phyloP scores from a whole-genome alignment of 78 protist genomes.

The Isochrysis galbana region DNA sequence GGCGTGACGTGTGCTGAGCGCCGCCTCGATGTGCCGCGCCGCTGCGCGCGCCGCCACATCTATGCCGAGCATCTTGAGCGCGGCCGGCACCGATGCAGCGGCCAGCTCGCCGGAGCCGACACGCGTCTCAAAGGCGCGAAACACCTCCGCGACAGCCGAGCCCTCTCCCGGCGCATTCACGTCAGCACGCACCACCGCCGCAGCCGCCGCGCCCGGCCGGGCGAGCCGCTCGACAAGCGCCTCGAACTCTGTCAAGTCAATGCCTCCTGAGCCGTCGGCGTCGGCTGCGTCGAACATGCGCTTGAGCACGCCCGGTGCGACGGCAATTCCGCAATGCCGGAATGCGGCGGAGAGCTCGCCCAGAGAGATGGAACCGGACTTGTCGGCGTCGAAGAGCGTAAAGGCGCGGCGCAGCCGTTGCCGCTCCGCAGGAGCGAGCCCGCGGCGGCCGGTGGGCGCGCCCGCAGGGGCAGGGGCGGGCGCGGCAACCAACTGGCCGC shows the following conservation, averaged over 20 bases:
- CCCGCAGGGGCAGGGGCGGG: background rate
- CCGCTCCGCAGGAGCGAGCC: background rate
- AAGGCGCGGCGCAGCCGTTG: background rate
- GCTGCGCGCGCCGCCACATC: background rate
- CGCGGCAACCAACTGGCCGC: background rate
- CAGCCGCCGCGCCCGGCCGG: background rate
- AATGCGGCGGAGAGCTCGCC: background rate
- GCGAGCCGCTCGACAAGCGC: background rate
- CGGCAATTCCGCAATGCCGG: background rate
- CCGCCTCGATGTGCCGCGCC: background rate
- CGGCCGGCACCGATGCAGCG: background rate
- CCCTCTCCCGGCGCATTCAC: background rate
- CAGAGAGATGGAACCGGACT: background rate
- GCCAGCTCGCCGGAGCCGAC: background rate
- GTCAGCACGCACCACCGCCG: too few species aligned
- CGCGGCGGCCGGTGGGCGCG: background rate
- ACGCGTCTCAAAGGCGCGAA: background rate
- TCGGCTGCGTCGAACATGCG: background rate
- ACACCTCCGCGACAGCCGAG: background rate
- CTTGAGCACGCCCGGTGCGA: background rate
- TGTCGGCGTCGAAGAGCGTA: background rate
- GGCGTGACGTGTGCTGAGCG: background rate
- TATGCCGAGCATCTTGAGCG: background rate
- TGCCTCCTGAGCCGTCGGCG: background rate
- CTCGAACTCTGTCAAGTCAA: background rate